A percentile compares a stretch with the other conserved stretches of the same genome.
These are phyloP conservation scores for Friedmanniomyces simplex DNA, from an alignment of 495 filamentous ascomycete species.

Conservation along the genomic window DNA sequence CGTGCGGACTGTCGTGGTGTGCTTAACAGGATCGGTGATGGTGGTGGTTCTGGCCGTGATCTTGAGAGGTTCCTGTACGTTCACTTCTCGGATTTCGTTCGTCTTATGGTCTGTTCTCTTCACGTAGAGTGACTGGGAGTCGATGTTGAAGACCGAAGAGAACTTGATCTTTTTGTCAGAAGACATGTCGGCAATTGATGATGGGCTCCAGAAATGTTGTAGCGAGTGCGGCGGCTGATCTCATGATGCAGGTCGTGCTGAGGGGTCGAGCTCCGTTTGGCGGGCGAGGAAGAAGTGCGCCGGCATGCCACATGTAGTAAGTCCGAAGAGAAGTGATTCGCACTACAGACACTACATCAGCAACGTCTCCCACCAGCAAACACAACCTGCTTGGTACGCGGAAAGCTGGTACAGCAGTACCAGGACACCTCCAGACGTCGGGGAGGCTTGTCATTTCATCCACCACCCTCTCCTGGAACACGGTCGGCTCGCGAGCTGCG, in stretches of 20 bases:
- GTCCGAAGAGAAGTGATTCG: too few relatives aligned
- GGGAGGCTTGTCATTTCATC: too few relatives aligned
- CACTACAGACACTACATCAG: too few relatives aligned
- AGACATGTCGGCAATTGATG: neutral
- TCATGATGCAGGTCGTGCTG: neutral
- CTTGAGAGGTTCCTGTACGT: slow-evolving; percentile 4
- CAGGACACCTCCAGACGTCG: too few relatives aligned
- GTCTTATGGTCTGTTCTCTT: slow-evolving; percentile 3
- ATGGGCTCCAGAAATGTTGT: neutral
- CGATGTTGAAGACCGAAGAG: slow-evolving; percentile 10
- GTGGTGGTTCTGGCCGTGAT: neutral
- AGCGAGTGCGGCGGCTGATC: neutral
- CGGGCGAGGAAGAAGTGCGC: neutral
- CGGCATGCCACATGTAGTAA: neutral
- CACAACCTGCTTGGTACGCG: too few relatives aligned
- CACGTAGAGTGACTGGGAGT: slow-evolving; percentile 6
- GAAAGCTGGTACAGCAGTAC: too few relatives aligned
- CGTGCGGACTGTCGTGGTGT: neutral
- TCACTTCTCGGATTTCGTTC: slow-evolving; percentile 2
- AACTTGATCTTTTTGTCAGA: slow-evolving; percentile 2
- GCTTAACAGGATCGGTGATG: slow-evolving; percentile 5
- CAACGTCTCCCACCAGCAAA: too few relatives aligned
- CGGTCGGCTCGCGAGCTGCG: too few relatives aligned
- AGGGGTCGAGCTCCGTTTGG: neutral
- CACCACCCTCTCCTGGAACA: too few relatives aligned